phyloP scores from a whole-genome alignment of 225 moss, liverwort and hornwort species.

The Asterella californica region DNA sequence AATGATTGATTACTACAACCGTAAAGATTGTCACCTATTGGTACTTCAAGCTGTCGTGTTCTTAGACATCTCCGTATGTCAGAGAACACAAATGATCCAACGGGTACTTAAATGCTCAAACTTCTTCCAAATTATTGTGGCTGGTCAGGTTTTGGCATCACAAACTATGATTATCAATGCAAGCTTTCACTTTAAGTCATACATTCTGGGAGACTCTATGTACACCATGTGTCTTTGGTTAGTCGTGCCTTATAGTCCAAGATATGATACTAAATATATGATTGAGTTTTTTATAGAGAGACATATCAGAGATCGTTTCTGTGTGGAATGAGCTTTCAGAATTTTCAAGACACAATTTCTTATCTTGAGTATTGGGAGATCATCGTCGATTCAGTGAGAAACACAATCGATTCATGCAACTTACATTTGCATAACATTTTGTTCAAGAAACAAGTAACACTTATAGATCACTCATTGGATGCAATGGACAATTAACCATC shows the following conservation, averaged over 20 bases:
- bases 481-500: too few species aligned
- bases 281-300: not conserved
- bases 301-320: not conserved
- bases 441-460: too few species aligned
- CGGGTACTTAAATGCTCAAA: not conserved
- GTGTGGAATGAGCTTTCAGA: not conserved
- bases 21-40: not conserved
- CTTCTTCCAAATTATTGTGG: not conserved
- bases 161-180: not conserved
- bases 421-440: too few species aligned
- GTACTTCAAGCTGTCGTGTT: not conserved
- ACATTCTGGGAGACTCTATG: not conserved
- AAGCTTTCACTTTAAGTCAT: not conserved
- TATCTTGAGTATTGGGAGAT: too few species aligned
- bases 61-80: not conserved
- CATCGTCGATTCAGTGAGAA: too few species aligned
- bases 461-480: too few species aligned
- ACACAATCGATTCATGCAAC: too few species aligned
- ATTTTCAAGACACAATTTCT: too few species aligned
- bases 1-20: not conserved
- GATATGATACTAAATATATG: not conserved
- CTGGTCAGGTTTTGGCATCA: not conserved
- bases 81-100: not conserved
- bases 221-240: not conserved
- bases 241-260: not conserved